phyloP scores from a whole-genome alignment of 331 rosid genomes.

The Pyrus hybrid region DNA sequence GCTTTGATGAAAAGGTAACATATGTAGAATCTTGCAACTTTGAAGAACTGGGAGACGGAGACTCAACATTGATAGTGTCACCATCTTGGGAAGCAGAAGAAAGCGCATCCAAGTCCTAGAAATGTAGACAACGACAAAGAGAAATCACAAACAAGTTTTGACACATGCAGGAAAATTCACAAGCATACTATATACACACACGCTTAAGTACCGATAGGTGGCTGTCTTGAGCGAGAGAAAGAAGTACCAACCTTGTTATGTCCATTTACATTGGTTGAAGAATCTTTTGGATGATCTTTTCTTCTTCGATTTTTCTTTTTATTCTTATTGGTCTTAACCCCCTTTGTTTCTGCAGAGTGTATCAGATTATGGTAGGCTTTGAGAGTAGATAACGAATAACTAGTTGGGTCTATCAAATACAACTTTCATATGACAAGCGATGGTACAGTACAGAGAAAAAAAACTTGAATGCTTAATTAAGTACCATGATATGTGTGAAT shows the following conservation, averaged over 20 bases:
- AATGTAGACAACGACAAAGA: background rate
- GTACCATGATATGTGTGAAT: background rate
- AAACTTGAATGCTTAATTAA: background rate
- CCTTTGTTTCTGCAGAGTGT: slow-evolving; percentile 55
- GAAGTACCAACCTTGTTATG: slow-evolving; percentile 39
- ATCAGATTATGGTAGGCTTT: slow-evolving; percentile 7
- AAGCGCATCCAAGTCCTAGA: slow-evolving; percentile 48
- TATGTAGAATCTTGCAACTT: slow-evolving; percentile 36
- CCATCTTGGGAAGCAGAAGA: slow-evolving; percentile 35
- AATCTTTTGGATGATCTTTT: slow-evolving; percentile 57
- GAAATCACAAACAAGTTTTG: background rate
- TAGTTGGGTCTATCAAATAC: slow-evolving; percentile 1
- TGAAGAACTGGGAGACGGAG: slow-evolving; percentile 43
- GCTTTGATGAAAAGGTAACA: slow-evolving; percentile 35
- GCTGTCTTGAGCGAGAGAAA: background rate
- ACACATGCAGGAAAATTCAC: background rate
- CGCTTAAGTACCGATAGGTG: background rate
- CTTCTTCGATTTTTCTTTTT: slow-evolving; percentile 79
- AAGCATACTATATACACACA: background rate
- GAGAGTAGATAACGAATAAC: background rate
- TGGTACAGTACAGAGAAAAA: background rate
- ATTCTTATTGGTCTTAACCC: slow-evolving; percentile 44
- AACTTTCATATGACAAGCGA: background rate
- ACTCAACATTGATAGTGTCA: slow-evolving; percentile 25
- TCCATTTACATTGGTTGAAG: slow-evolving; percentile 34